Evolutionary conservation across 495 filamentous ascomycete genomes (phyloP).

Genomic region (Aspergillus affinis): DNA sequence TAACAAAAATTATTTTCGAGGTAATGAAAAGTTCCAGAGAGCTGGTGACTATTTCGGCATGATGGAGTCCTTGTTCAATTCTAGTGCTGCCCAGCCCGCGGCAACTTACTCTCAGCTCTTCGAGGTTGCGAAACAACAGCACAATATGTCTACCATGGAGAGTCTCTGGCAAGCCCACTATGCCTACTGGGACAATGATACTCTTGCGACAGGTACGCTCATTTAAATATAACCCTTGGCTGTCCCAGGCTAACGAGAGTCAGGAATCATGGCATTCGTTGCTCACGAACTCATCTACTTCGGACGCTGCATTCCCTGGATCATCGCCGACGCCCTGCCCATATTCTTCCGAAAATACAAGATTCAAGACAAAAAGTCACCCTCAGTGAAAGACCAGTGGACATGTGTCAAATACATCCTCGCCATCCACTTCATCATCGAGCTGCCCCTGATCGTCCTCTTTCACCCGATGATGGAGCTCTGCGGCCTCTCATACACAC

Average conservation of each 20-base stretch:
- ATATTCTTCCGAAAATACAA: slow-evolving; percentile 88
- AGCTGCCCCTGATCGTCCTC: slow-evolving; percentile 86
- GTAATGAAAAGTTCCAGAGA: not conserved
- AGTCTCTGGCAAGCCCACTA: slow-evolving; percentile 93
- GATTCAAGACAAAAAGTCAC: slow-evolving; percentile 61
- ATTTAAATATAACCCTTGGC: not conserved
- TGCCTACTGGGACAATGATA: slow-evolving; percentile 96
- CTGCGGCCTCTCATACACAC: slow-evolving; percentile 79
- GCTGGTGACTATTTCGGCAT: slow-evolving; percentile 1
- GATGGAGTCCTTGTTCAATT: slow-evolving; percentile 18
- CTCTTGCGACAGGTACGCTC: slow-evolving; percentile 73
- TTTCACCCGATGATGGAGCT: slow-evolving; percentile 96
- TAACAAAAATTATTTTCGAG: not conserved
- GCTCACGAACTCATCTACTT: slow-evolving; percentile 97
- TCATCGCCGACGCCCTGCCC: slow-evolving; percentile 78
- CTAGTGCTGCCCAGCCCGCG: slow-evolving; percentile 12
- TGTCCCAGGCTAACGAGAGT: not conserved
- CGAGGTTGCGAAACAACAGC: slow-evolving; percentile 66
- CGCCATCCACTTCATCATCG: slow-evolving; percentile 91
- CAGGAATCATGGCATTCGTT: slow-evolving; percentile 81
- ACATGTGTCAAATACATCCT: slow-evolving; percentile 88
- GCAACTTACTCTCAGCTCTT: slow-evolving; percentile 18
- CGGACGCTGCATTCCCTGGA: slow-evolving; percentile 87
- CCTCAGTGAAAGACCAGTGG: slow-evolving; percentile 72
- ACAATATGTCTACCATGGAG: slow-evolving; percentile 81